phyloP scores from a whole-genome alignment of 805 yeast genomes.

The Ogataea trehaloabstinens region DNA sequence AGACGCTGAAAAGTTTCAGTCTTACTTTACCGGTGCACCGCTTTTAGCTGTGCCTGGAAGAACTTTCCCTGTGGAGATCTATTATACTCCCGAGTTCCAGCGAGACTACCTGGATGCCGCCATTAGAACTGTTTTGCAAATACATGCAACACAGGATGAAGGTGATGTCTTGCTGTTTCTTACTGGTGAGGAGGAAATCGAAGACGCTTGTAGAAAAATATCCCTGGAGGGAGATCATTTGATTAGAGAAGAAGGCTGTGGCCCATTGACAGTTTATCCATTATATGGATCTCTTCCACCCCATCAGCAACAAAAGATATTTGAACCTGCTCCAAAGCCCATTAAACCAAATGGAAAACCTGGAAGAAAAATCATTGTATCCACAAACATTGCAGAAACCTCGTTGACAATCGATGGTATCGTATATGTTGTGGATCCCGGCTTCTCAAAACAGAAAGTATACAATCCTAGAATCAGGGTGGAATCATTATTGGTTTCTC shows the following conservation, averaged over 20 bases:
- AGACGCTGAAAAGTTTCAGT: conserved; percentile 94
- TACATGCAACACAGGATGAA: conserved; percentile 93
- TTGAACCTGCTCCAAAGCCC: conserved; percentile 84
- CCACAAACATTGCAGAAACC: conserved; percentile 97
- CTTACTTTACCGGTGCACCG: conserved; percentile 88
- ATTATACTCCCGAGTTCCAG: conserved; percentile 95
- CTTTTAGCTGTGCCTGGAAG: conserved; percentile 96
- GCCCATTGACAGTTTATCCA: conserved; percentile 88
- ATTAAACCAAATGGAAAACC: conserved; percentile 75
- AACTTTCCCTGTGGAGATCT: conserved; percentile 95
- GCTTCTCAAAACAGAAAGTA: conserved; percentile 94
- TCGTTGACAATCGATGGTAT: conserved; percentile 97
- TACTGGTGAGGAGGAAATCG: conserved; percentile 98
- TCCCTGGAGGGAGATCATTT: conserved; percentile 86
- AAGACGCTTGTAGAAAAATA: conserved; percentile 90
- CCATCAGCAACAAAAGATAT: conserved; percentile 88
- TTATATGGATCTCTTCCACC: conserved; percentile 97
- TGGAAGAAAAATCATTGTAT: conserved; percentile 90
- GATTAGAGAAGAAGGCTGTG: conserved; percentile 84
- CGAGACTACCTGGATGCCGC: conserved; percentile 94
- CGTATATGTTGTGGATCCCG: conserved; percentile 96
- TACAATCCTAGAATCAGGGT: conserved; percentile 96
- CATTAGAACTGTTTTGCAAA: conserved; percentile 90
- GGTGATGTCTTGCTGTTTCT: conserved; percentile 86
- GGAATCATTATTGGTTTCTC: conserved; percentile 90